Evolutionary conservation across 805 yeast genomes (phyloP), one percentile per base, ranked within the genome.

Genomic region (Tetrapisispora taiwanensis): DNA sequence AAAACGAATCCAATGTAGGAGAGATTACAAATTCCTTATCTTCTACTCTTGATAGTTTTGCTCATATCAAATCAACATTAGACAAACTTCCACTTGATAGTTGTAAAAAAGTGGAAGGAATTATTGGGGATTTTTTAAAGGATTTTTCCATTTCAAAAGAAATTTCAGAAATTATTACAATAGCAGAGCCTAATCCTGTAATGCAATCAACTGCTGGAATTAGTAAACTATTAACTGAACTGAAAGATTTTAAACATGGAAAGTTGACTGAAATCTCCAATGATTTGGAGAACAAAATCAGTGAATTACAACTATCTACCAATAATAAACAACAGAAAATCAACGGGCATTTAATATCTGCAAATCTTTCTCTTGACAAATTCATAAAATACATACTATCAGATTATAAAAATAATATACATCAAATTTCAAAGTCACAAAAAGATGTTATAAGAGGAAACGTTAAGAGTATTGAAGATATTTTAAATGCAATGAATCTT

Each of bases 401-500:
- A 14, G 43, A 34, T 28, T 41, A 41, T 41, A 49, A 46, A 22
- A 39, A 45, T 13, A 52, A 50, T 26, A 24, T 48, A 2, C 38
- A 33, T 4, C 57, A 56, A 42, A 42, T 51, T 3, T 33, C 49
- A 5, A 41, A 44, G 12, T 43, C 52, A 2, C 60, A 56, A 34
- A 38, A 36, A 13, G 46, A 46, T 18, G 32, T 46, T 13, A 30
- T 55, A 4, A 14, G n/a, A 4, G 42, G 38, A 14, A 48, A 46
- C 26, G 42, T 19, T 15, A n/a, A 30, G 4, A 24, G 34, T 2
- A 20, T 51, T 8, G 27, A 37, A 3, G 24, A 42, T 5, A 37
- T 51, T 9, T 31, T 42, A 3, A 14, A 22, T 1, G 22, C 41
- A 3, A 39, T 52, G 17, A 32, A 42, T 1, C 5, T 13, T 28